Evolutionary conservation across 768 basidiomycete genomes (phyloP).

Genomic region (Rhodocollybia butyracea): DNA sequence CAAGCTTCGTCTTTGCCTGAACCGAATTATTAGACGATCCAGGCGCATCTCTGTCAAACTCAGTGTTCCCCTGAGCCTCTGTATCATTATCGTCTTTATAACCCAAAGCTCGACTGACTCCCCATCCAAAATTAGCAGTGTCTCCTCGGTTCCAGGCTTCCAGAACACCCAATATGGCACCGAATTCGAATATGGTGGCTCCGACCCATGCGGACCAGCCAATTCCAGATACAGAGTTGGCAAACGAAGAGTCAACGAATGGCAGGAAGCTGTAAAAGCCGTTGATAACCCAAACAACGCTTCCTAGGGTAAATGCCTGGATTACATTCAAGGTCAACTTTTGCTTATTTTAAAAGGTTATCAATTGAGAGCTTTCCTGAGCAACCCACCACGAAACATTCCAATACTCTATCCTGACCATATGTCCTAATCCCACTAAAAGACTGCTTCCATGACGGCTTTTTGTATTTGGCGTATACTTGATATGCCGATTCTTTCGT

Average conservation of each 20-base stretch:
- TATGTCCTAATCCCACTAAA: slow-evolving; percentile 20
- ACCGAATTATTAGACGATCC: slow-evolving; percentile 12
- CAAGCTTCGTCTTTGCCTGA: background rate
- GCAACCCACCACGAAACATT: slow-evolving; percentile 45
- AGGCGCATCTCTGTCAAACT: slow-evolving; percentile 20
- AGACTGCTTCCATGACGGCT: slow-evolving; percentile 15
- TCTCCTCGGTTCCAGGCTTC: slow-evolving; percentile 53
- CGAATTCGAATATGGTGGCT: slow-evolving; percentile 58
- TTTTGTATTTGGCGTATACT: slow-evolving; percentile 17
- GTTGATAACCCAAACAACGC: slow-evolving; percentile 52
- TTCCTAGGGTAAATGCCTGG: slow-evolving; percentile 39
- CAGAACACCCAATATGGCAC: slow-evolving; percentile 48
- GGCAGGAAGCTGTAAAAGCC: slow-evolving; percentile 55
- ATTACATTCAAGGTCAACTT: background rate
- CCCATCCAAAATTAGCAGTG: slow-evolving; percentile 34
- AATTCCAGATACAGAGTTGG: slow-evolving; percentile 26
- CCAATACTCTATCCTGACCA: slow-evolving; percentile 38
- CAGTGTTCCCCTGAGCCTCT: background rate
- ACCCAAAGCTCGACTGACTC: slow-evolving; percentile 18
- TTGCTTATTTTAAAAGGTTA: background rate
- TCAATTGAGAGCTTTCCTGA: slow-evolving; percentile 21
- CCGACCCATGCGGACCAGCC: slow-evolving; percentile 55
- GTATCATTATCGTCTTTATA: background rate
- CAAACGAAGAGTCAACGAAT: slow-evolving; percentile 27
- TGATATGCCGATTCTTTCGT: slow-evolving; percentile 31